These are phyloP conservation scores for Chaetoceros tenuissimus DNA, from an alignment of 108 stramenopile genomes.

Conservation along the genomic window DNA sequence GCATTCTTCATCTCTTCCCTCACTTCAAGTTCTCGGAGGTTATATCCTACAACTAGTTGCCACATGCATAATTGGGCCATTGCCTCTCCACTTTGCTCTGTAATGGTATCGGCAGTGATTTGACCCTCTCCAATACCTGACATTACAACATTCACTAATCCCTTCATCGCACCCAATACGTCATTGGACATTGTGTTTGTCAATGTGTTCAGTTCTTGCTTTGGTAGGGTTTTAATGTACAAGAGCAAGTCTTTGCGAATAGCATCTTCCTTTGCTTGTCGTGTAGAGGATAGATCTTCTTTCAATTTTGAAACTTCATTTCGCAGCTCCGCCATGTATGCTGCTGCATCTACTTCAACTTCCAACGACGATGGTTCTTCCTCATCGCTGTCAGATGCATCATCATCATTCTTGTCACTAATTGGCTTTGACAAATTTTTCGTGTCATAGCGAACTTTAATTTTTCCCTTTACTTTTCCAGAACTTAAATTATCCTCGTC, in stretches of 20 bases:
- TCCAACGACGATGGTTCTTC: conserved; percentile 36
- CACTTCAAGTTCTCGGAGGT: conserved; percentile 88
- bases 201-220: conserved; percentile 61
- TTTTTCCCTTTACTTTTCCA: conserved; percentile 52
- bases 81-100: conserved; percentile 86
- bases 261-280: conserved; percentile 66
- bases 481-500: conserved; percentile 28
- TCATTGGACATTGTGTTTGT: conserved; percentile 85
- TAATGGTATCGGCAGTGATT: conserved; percentile 70
- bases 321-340: conserved; percentile 87
- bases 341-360: conserved; percentile 86
- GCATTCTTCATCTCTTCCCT: conserved; percentile 69
- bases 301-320: conserved; percentile 63
- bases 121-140: conserved; percentile 59
- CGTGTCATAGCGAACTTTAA: conserved; percentile 45
- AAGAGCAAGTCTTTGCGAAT: conserved; percentile 79
- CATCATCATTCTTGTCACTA: conserved; percentile 9
- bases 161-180: conserved; percentile 92
- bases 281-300: conserved; percentile 50
- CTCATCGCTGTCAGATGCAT: conserved; percentile 1
- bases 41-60: conserved; percentile 94
- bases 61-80: conserved; percentile 98
- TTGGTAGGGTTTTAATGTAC: conserved; percentile 88
- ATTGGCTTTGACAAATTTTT: neutral
- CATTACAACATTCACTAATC: conserved; percentile 78